Evolutionary conservation across 805 yeast species (phyloP).

Genomic region (Starmera amethionina): DNA sequence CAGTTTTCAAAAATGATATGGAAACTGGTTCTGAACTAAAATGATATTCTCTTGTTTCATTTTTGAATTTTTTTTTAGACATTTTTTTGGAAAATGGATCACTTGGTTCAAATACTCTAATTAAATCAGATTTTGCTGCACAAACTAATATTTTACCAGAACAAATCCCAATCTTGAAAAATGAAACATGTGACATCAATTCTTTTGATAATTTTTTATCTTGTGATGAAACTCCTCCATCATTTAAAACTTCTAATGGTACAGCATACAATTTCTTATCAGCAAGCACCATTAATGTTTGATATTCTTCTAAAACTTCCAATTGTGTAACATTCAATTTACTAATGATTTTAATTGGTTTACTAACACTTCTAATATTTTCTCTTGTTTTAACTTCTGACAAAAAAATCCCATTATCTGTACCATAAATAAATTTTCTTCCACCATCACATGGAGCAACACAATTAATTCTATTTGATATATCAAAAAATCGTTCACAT

Average conservation of each 20-base stretch:
- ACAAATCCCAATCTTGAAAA: conserved; percentile 89
- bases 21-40: conserved; percentile 88
- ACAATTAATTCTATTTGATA: conserved; percentile 72
- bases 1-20: conserved; percentile 80
- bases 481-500: conserved; percentile 67
- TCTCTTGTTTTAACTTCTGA: conserved; percentile 48
- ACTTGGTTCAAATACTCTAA: conserved; percentile 81
- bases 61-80: conserved; percentile 63
- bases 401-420: conserved; percentile 83
- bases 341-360: conserved; percentile 67
- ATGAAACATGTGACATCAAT: conserved; percentile 77
- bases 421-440: conserved; percentile 79
- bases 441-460: conserved; percentile 95
- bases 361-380: conserved; percentile 46
- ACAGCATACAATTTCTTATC: conserved; percentile 77
- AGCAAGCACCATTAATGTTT: conserved; percentile 66
- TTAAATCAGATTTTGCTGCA: conserved; percentile 77
- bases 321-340: conserved; percentile 76
- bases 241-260: conserved; percentile 42
- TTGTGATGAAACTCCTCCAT: conserved; percentile 29
- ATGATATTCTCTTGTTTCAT: conserved; percentile 62
- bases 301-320: conserved; percentile 87
- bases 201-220: conserved; percentile 60
- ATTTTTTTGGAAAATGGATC: conserved; percentile 55
- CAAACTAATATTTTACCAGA: conserved; percentile 82